These are phyloP conservation scores for Pseudocercospora ulei DNA, from an alignment of 2,329 filamentous ascomycete species.

Conservation along the genomic window DNA sequence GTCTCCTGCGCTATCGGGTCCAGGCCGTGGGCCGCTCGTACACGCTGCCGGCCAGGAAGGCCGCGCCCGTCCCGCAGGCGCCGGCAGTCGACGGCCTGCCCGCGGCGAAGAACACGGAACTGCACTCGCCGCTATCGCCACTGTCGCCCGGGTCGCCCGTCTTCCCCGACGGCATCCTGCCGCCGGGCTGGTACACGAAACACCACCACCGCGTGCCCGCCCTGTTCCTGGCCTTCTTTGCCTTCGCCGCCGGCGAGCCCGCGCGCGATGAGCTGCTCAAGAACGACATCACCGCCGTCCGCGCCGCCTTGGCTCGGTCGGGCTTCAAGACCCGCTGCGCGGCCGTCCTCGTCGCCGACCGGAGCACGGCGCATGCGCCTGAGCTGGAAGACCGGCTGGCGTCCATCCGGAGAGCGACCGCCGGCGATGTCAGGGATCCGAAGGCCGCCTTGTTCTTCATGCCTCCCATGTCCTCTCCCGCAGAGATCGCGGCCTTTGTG, in stretches of 20 bases:
- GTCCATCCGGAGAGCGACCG: conserved; percentile 67
- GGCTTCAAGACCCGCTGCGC: conserved; percentile 70
- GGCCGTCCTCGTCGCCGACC: conserved; percentile 67
- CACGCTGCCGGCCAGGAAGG: conserved; percentile 53
- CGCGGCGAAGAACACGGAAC: conserved; percentile 38
- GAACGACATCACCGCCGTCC: conserved; percentile 70
- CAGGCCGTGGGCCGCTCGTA: conserved; percentile 59
- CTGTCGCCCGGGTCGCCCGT: conserved; percentile 71
- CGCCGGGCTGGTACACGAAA: conserved; percentile 73
- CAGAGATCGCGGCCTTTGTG: conserved; percentile 64
- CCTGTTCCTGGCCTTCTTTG: conserved; percentile 70
- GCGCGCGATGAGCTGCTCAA: conserved; percentile 82
- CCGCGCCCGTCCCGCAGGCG: conserved; percentile 48
- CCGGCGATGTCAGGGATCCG: conserved; percentile 70
- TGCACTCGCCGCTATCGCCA: conserved; percentile 88
- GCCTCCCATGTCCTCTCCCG: conserved; percentile 59
- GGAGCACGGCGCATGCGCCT: conserved; percentile 48
- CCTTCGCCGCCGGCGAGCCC: conserved; percentile 61
- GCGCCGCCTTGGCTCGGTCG: conserved; percentile 56
- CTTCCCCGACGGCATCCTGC: conserved; percentile 82
- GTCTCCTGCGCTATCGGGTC: conserved; percentile 27
- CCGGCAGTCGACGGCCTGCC: conserved; percentile 33
- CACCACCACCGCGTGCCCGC: conserved; percentile 78
- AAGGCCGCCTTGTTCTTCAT: conserved; percentile 76
- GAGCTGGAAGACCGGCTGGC: conserved; percentile 67